Base-by-base conservation (phyloP, 2,329 filamentous ascomycete genomes). In the Sclerotiophoma versabilis region DNA sequence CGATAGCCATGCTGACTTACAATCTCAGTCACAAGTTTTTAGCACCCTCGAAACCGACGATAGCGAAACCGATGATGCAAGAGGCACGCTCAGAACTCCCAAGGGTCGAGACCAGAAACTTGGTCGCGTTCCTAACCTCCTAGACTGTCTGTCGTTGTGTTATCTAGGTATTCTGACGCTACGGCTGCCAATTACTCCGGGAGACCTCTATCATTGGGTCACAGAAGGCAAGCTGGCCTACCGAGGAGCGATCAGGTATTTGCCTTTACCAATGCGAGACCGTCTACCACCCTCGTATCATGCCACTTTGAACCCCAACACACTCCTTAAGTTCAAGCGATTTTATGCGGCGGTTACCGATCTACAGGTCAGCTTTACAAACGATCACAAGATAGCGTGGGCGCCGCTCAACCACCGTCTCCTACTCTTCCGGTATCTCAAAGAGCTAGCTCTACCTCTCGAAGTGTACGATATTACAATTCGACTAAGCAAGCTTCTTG, bases 161-260 rank as follows among this genome's bases (percentile, higher is more conserved):
- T 97, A 97, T 76, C 75, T 97, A 27, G 93, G 86, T 1, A 86
- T 86, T 30, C 67, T 95, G 38, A 79, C 96, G 22, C 79, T 96
- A 63, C 86, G 89, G 50, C 80, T 95, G 50, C 92, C 93, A 0
- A 81, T 91, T n/a, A 86, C 87, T 19, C 78, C 93, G 7, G 88
- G 86, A 10, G 90, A 96, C 60, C 75, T 98, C 11, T 82, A 82
- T 58, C 69, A 70, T 37, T 96, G 90, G 87, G 85, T 84, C 14
- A 83, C 82, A 41, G 79, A 79, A 52, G 87, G 87, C 39, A 84
- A 89, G 49, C 81, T 98, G 22, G 83, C 89, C 0, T 98, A 89
- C 72, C 83, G 89, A 38, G 81, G 85, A 62, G 88, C 89, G 17
- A 76, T 82, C 38, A 79, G 76, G 67, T 71, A 72, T 41, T 57